Evolutionary conservation across 768 basidiomycete species (phyloP).

Genomic region (Rhizopogon roseolus): DNA sequence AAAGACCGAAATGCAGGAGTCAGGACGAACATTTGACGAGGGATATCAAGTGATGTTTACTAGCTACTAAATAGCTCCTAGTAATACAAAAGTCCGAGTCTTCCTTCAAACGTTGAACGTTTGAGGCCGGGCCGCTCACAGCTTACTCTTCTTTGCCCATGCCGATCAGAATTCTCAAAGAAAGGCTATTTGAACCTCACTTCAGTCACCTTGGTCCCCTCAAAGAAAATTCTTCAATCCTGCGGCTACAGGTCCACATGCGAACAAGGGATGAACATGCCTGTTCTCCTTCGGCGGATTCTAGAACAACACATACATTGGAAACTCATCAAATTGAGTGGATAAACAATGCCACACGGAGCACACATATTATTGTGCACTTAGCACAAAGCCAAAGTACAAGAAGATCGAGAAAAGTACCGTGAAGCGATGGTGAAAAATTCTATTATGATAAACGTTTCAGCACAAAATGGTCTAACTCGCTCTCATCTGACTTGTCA

Average conservation of each 20-base stretch:
- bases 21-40: no score
- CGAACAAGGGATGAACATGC: no score
- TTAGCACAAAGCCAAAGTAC: slow-evolving; percentile 54
- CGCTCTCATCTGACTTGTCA: slow-evolving; percentile 14
- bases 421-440: slow-evolving; percentile 48
- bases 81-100: no score
- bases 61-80: no score
- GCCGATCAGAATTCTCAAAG: slow-evolving; percentile 16
- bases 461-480: slow-evolving; percentile 3
- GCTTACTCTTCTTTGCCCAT: slow-evolving; percentile 15
- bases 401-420: slow-evolving; percentile 36
- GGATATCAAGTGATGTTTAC: no score
- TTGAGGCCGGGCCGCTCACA: slow-evolving; percentile 5
- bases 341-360: no score
- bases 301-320: slow-evolving; percentile 41
- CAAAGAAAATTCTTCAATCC: slow-evolving; percentile 9
- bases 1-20: no score
- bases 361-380: not conserved
- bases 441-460: slow-evolving; percentile 46
- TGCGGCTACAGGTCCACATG: not conserved
- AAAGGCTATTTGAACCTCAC: slow-evolving; percentile 7
- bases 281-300: slow-evolving; percentile 17
- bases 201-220: slow-evolving; percentile 11
- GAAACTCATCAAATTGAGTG: slow-evolving; percentile 34
- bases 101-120: no score